Conservation (phyloP, 495 filamentous ascomycete species). For the Oidiodendron maius region DNA sequence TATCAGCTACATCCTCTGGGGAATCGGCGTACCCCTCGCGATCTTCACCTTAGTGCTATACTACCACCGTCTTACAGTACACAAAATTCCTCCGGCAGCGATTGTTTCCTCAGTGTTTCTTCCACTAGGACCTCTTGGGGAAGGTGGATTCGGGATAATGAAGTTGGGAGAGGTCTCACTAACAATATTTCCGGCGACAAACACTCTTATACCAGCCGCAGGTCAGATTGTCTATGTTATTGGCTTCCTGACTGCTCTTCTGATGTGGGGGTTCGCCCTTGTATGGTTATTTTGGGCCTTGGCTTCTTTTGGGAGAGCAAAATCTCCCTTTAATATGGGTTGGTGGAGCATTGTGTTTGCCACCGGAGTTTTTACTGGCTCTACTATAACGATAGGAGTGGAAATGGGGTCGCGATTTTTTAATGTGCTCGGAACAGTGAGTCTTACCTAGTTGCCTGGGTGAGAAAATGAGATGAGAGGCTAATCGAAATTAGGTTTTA, state of each 20-base stretch:
- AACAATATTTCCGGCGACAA: constrained; percentile 41
- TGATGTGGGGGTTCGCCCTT: constrained; percentile 56
- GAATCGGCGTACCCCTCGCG: constrained; percentile 48
- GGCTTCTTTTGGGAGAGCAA: constrained; percentile 17
- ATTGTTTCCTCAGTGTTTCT: constrained; percentile 55
- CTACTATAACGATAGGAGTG: constrained; percentile 40
- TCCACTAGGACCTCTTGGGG: constrained; percentile 53
- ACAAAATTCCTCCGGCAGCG: constrained; percentile 50
- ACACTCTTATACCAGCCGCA: constrained; percentile 32
- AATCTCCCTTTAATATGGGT: constrained; percentile 54
- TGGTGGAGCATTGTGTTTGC: constrained; percentile 65
- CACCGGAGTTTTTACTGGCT: constrained; percentile 43
- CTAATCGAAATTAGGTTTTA: constrained; percentile 32
- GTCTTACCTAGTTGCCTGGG: constrained; percentile 19
- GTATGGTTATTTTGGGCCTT: constrained; percentile 57
- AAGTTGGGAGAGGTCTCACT: constrained; percentile 46
- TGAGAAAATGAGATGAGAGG: background rate
- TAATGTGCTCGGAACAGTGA: constrained; percentile 40
- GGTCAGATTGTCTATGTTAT: constrained; percentile 47
- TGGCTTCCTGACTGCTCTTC: constrained; percentile 44
- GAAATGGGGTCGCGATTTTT: constrained; percentile 50
- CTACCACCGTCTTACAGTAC: constrained; percentile 49
- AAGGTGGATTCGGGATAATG: constrained; percentile 51
- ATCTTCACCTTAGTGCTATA: constrained; percentile 51
- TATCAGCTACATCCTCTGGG: constrained; percentile 53